Evolutionary conservation across 345 rosid species (phyloP), one percentile per base, ranked within the genome.

Genomic region (Anastatica hierochuntica): DNA sequence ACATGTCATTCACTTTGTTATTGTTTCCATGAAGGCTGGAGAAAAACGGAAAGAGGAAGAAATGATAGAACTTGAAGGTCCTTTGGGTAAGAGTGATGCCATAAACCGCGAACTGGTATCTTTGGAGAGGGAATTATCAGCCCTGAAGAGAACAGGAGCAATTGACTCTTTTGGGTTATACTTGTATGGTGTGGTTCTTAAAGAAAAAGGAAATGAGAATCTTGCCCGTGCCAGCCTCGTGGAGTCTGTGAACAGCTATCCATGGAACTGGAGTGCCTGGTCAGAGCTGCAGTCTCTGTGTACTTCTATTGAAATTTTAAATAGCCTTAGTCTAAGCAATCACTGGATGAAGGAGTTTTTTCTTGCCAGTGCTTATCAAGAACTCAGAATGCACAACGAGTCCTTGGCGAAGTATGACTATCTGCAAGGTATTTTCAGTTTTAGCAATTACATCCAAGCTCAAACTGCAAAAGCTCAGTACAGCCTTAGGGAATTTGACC

Each of bases 211-310:
- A 21, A 83, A 70, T 47, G 90, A 79, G 44, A 76, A 56, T 62
- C 86, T 85, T 52, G 88, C 87, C 6, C 75, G 87, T 29, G 77
- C 78, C 16, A 76, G 77, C 66, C 83, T 88, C 5, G 81, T 83
- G 67, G 97, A 92, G 59, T 92, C 97, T 20, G 95, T 92, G 36
- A 92, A 88, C 69, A 73, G 72, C 72, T 92, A 92, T 58, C 97
- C 98, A 18, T 92, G 98, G 98, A 92, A 92, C 61, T 92, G 98
- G 98, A 83, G 66, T 79, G 98, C 98, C 44, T 92, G 98, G 98
- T 81, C 75, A 8, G 95, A 85, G 75, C 78, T 92, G 62, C 95
- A 78, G 70, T 83, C 94, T 10, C 60, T 83, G 46, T 88, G 98
- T 64, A 72, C 85, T 37, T 69, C 89, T 8, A 53, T 80, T 0